Percentiles rank a stretch among this genome's conserved stretches.
phyloP scores from a whole-genome alignment of 2,329 filamentous ascomycete species.

The Beauveria brongniartii region DNA sequence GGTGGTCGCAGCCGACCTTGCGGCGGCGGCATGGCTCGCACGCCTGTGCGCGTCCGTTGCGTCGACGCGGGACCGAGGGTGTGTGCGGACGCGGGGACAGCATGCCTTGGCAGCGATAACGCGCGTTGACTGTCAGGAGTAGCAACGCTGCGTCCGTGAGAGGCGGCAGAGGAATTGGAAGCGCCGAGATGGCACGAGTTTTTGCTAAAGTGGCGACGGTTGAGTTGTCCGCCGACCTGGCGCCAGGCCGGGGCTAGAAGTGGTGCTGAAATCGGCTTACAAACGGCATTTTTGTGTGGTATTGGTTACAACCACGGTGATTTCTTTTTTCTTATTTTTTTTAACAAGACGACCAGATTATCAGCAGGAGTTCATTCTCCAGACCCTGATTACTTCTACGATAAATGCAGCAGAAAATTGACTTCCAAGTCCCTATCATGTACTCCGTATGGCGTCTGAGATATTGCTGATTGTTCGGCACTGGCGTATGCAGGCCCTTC shows the following conservation, averaged over 20 bases:
- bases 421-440: no score
- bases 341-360: no score
- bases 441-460: no score
- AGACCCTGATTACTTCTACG: no score
- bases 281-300: background rate
- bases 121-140: background rate
- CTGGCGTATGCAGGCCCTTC: no score
- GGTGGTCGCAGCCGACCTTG: constrained; percentile 31
- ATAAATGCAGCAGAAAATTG: no score
- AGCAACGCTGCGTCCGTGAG: background rate
- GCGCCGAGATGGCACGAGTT: background rate
- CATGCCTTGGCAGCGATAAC: background rate
- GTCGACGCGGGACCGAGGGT: constrained; percentile 5
- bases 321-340: no score
- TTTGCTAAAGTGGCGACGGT: background rate
- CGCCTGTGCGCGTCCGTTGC: constrained; percentile 13
- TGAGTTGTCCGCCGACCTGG: background rate
- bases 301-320: no score
- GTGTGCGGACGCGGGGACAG: constrained; percentile 2
- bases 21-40: constrained; percentile 27
- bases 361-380: no score
- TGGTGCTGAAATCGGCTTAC: background rate
- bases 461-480: no score
- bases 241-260: background rate
- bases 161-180: background rate